Percentiles rank a stretch among this genome's conserved stretches.
Conservation (phyloP, 345 rosid genomes). For the Citropsis articulata region DNA sequence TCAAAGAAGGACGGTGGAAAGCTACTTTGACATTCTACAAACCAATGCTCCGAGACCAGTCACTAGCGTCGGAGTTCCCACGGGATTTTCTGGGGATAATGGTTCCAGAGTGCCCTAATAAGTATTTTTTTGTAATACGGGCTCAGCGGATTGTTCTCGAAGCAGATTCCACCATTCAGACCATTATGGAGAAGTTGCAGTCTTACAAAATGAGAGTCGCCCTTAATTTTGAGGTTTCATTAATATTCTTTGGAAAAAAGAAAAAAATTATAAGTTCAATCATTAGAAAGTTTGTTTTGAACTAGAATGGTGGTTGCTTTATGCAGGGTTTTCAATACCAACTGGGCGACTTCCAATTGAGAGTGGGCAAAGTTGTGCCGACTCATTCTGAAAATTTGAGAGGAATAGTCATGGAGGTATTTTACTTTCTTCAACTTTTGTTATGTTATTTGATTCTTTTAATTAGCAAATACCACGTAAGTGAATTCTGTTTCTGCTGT, state of each 20-base stretch:
- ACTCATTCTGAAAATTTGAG: slow-evolving; percentile 79
- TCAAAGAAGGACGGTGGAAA: slow-evolving; percentile 91
- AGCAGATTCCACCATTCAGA: slow-evolving; percentile 75
- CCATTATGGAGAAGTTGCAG: slow-evolving; percentile 93
- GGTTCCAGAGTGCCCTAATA: slow-evolving; percentile 72
- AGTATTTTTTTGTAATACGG: slow-evolving; percentile 73
- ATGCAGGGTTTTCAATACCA: slow-evolving; percentile 87
- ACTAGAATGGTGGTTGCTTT: neutral
- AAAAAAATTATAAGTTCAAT: too few relatives aligned
- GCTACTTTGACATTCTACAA: slow-evolving; percentile 73
- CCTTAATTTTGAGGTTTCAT: slow-evolving; percentile 64
- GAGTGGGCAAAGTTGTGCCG: slow-evolving; percentile 89
- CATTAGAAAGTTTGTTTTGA: neutral
- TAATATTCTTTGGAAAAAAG: too few relatives aligned
- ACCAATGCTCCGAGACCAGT: slow-evolving; percentile 60
- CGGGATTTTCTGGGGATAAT: slow-evolving; percentile 81
- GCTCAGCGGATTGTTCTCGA: slow-evolving; percentile 68
- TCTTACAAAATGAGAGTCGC: slow-evolving; percentile 79
- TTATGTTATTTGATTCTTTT: neutral
- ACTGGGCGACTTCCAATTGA: slow-evolving; percentile 78
- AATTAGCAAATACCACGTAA: neutral
- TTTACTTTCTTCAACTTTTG: neutral
- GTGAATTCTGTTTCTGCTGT: neutral
- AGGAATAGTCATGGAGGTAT: slow-evolving; percentile 95
- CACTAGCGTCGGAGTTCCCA: slow-evolving; percentile 49